Evolutionary conservation across 345 rosid species (phyloP).

Genomic region (Euphorbia pulcherrima): DNA sequence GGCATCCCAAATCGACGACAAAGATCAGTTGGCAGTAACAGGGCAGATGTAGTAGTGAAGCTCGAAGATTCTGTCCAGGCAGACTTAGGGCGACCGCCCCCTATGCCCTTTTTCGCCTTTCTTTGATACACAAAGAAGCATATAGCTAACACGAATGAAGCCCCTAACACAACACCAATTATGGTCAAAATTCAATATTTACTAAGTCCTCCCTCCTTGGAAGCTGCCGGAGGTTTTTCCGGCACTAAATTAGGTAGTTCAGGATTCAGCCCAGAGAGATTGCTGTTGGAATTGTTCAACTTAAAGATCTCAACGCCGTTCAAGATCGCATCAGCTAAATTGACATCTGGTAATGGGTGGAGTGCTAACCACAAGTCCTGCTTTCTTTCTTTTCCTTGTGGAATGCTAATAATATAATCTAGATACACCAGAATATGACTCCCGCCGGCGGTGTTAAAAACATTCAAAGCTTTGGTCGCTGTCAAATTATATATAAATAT

Average conservation of each 20-base stretch:
- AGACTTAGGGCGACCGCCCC: too few species aligned
- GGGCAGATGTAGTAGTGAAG: neutral
- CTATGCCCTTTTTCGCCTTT: too few species aligned
- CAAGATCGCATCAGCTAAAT: neutral
- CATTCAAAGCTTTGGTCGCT: neutral
- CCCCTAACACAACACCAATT: too few species aligned
- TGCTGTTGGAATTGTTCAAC: conserved; percentile 5
- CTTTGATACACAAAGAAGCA: too few species aligned
- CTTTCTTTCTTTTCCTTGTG: neutral
- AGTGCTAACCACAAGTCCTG: conserved; percentile 8
- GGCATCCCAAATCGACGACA: conserved; percentile 24
- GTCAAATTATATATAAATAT: neutral
- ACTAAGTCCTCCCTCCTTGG: too few species aligned
- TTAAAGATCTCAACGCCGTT: conserved; percentile 1
- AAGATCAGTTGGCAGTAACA: too few species aligned
- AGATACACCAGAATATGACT: neutral
- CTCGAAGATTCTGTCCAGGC: conserved; percentile 14
- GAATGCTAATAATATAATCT: neutral
- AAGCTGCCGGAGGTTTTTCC: too few species aligned
- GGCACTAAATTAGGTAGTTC: too few species aligned
- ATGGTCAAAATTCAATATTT: too few species aligned
- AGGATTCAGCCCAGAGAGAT: too few species aligned
- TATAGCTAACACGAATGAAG: too few species aligned
- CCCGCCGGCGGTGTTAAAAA: neutral
- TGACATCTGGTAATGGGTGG: neutral